Base-by-base conservation (phyloP, 176 grass and related monocot species). In the Zoysia japonica region DNA sequence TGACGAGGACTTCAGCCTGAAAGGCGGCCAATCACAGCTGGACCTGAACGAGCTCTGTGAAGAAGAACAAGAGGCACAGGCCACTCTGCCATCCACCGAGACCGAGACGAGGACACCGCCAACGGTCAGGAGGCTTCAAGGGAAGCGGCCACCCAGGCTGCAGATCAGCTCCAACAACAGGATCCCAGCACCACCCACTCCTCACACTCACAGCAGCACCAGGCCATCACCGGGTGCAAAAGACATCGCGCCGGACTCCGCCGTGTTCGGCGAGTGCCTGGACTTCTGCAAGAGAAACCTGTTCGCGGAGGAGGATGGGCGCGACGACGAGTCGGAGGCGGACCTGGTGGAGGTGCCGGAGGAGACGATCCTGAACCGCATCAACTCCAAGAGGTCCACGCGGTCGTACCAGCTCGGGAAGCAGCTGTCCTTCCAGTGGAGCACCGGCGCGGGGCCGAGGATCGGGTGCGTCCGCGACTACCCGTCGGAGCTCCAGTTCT, bases 391-490 rank as follows among this genome's bases (percentile, higher is more conserved):
- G 89, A 91, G 87, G 47, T 75, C 75, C 51, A 83, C 56, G 56
- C 85, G 69, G 2, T 95, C 92, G 7, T 95, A 95, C 76, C 92
- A 92, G 73, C 75, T 95, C 1, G 92, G 87, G 9, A 81, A 89
- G 78, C 86, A 91, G 19, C 80, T 95, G 19, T 61, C 84, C 40
- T 82, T 77, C 53, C 85, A 77, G 19, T 92, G 89, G 92, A 87
- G 87, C 55, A 95, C 86, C 0, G 87, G 92, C 11, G 89, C 87
- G 0, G 92, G 92, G 6, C 92, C 92, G 9, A 74, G 92, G 28
- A 95, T 95, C 20, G 92, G 89, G 6, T 95, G 89, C 37, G 85
- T 95, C 40, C 85, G 87, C 7, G 92, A 95, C 80, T 91, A 95
- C 75, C 92, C 89, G 0, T 84, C 73, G 2, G 84, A 89, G 84